phyloP scores from a whole-genome alignment of 805 yeast species.

The Scheffersomyces lignosus region DNA sequence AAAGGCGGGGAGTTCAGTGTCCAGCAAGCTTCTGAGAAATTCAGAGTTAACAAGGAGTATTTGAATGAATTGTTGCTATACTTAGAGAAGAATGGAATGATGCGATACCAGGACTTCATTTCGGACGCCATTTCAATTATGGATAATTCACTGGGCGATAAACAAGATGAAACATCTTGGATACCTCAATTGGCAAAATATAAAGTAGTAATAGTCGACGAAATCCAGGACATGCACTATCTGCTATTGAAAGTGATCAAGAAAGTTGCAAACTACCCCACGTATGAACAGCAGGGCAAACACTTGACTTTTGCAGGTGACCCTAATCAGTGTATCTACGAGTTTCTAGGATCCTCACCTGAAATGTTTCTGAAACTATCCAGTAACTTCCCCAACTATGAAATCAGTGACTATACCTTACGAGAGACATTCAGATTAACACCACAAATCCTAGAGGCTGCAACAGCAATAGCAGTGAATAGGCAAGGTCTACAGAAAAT shows the following conservation, averaged over 20 bases:
- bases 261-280: slow-evolving; percentile 36
- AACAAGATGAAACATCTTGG: slow-evolving; percentile 15
- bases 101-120: slow-evolving; percentile 37
- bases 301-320: slow-evolving; percentile 74
- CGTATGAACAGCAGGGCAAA: slow-evolving; percentile 21
- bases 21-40: slow-evolving; percentile 22
- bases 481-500: background rate
- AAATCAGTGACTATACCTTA: slow-evolving; percentile 33
- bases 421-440: slow-evolving; percentile 61
- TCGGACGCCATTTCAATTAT: slow-evolving; percentile 30
- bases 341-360: slow-evolving; percentile 57
- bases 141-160: slow-evolving; percentile 18
- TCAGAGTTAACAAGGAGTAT: slow-evolving; percentile 26
- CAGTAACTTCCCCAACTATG: slow-evolving; percentile 18
- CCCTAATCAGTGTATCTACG: slow-evolving; percentile 67
- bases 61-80: slow-evolving; percentile 26
- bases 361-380: slow-evolving; percentile 27
- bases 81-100: slow-evolving; percentile 32
- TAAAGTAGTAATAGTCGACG: slow-evolving; percentile 59
- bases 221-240: slow-evolving; percentile 69
- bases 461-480: slow-evolving; percentile 15
- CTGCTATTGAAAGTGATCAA: slow-evolving; percentile 46
- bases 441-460: slow-evolving; percentile 52
- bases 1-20: slow-evolving; percentile 20
- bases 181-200: slow-evolving; percentile 25